Conservation (phyloP, 2,329 filamentous ascomycete species). For the Periconia sp. region DNA sequence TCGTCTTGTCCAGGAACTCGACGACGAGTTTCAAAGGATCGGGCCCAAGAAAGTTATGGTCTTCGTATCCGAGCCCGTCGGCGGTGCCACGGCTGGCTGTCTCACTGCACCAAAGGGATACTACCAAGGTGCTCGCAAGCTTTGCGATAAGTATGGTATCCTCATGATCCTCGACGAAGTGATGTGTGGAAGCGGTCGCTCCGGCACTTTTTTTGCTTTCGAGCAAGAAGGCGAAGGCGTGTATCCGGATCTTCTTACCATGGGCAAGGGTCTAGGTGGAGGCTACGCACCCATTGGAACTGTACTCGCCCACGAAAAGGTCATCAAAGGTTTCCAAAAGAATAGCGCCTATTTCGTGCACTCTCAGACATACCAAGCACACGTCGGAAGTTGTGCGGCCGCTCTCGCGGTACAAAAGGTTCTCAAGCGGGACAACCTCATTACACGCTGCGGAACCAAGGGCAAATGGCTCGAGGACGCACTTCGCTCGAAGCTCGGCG, state of each 20-base stretch:
- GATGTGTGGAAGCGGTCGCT: constrained; percentile 33
- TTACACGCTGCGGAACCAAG: constrained; percentile 60
- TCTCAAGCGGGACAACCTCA: constrained; percentile 37
- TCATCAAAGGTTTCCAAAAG: constrained; percentile 49
- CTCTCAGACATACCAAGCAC: constrained; percentile 64
- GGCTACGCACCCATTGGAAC: constrained; percentile 65
- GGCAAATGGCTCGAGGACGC: constrained; percentile 51
- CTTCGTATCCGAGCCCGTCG: constrained; percentile 32
- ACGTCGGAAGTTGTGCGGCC: constrained; percentile 60
- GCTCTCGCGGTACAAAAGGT: constrained; percentile 64
- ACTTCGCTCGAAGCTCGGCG: constrained; percentile 47
- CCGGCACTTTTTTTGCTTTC: constrained; percentile 32
- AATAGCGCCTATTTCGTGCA: constrained; percentile 54
- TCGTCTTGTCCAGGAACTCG: constrained; percentile 64
- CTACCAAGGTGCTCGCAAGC: constrained; percentile 53
- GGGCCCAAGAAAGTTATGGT: constrained; percentile 52
- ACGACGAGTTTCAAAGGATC: constrained; percentile 61
- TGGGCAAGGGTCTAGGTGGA: constrained; percentile 66
- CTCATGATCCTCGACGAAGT: constrained; percentile 58
- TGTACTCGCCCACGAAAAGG: constrained; percentile 53
- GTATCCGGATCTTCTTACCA: constrained; percentile 63
- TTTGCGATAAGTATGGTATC: constrained; percentile 59
- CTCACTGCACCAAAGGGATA: constrained; percentile 57
- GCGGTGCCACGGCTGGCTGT: constrained; percentile 46
- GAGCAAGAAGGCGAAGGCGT: constrained; percentile 54